Conservation (phyloP, 129 eudicot genomes). For the Cynara cardunculus region DNA sequence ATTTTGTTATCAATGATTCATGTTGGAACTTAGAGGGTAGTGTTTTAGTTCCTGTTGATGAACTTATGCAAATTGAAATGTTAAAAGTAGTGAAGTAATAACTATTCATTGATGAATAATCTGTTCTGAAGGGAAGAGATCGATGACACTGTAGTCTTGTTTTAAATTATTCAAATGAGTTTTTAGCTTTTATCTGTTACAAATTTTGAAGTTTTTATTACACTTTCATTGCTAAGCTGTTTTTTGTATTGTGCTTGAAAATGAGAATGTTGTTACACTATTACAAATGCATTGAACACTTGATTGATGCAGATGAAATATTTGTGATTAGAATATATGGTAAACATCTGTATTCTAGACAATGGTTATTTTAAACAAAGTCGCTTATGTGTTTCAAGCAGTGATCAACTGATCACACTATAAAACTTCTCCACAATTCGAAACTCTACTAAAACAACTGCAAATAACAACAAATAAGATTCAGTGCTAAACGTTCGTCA, state of each 20-base stretch:
- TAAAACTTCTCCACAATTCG: background rate
- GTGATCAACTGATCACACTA: no score
- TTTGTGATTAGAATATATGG: background rate
- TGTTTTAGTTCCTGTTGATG: slow-evolving; percentile 1
- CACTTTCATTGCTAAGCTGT: background rate
- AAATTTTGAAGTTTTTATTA: no score
- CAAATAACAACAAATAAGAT: background rate
- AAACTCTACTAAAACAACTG: background rate
- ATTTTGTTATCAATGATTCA: background rate
- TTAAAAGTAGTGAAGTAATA: slow-evolving; percentile 11
- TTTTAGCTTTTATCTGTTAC: no score
- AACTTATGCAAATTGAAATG: background rate
- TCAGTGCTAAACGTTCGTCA: background rate
- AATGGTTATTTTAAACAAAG: background rate
- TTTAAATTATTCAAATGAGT: background rate
- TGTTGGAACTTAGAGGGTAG: background rate
- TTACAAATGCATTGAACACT: background rate
- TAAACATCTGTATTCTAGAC: background rate
- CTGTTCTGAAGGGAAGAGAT: background rate
- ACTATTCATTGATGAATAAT: background rate
- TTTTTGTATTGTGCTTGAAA: background rate
- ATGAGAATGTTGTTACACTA: no score
- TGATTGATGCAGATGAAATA: background rate
- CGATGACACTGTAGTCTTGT: background rate
- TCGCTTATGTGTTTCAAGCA: background rate